A percentile compares a stretch with the other conserved stretches of the same genome.
These are phyloP conservation scores for Teratosphaeria pseudoeucalypti DNA, from an alignment of 2,329 filamentous ascomycete species.

Conservation along the genomic window DNA sequence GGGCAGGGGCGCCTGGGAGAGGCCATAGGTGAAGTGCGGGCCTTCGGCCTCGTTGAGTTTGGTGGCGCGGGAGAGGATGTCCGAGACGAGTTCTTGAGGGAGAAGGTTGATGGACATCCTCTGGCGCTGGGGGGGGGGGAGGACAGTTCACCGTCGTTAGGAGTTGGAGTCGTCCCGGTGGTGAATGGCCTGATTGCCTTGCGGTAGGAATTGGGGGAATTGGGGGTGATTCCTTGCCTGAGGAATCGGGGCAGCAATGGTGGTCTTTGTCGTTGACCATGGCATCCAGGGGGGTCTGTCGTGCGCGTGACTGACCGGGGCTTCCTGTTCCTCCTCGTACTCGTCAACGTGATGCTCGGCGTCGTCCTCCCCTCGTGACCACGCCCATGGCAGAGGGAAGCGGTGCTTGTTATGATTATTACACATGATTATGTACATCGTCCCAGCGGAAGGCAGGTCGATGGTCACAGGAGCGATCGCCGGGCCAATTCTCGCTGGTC, in stretches of 20 bases:
- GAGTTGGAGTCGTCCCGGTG: background rate
- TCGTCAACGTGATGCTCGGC: background rate
- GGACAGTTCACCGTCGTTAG: background rate
- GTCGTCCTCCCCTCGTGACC: background rate
- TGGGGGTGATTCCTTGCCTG: too few relatives aligned
- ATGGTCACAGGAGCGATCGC: background rate
- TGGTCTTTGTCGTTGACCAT: background rate
- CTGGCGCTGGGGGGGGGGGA: background rate
- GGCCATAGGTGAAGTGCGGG: conserved; percentile 42
- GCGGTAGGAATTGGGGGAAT: too few relatives aligned
- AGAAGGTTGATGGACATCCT: conserved; percentile 36
- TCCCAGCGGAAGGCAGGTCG: background rate
- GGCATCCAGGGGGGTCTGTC: background rate
- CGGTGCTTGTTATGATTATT: too few relatives aligned
- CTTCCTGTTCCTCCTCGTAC: background rate
- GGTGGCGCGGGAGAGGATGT: conserved; percentile 41
- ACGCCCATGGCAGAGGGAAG: background rate
- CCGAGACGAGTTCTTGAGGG: conserved; percentile 42
- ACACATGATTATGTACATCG: too few relatives aligned
- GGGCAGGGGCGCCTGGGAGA: conserved; percentile 39
- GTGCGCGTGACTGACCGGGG: background rate
- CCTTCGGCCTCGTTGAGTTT: conserved; percentile 38
- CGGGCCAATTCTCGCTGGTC: background rate
- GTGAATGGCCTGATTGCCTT: background rate
- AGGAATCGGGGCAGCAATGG: background rate